Conservation (phyloP, 495 filamentous ascomycete genomes). For the Penicillium ochrochloron region DNA sequence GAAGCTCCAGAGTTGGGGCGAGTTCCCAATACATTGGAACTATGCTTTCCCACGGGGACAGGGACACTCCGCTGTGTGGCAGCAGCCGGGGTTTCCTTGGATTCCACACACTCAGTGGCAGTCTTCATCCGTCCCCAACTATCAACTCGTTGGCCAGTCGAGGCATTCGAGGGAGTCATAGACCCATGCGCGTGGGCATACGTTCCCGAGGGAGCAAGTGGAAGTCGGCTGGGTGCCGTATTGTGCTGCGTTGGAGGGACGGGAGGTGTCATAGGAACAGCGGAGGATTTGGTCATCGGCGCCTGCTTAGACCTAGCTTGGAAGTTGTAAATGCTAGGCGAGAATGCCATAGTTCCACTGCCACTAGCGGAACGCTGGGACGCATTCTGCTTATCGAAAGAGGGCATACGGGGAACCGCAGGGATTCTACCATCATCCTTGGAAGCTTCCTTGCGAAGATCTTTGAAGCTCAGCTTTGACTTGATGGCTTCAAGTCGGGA, state of each 20-base stretch:
- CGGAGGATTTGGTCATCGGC: not conserved
- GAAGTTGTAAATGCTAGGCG: not conserved
- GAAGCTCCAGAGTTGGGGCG: slow-evolving; percentile 5
- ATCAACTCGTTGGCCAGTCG: not conserved
- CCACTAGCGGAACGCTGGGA: not conserved
- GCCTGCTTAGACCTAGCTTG: slow-evolving; percentile 4
- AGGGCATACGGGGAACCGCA: slow-evolving; percentile 14
- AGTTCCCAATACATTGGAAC: not conserved
- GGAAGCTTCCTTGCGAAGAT: slow-evolving; percentile 35
- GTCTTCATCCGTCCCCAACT: not conserved
- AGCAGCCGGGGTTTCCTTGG: not conserved
- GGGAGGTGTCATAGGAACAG: not conserved
- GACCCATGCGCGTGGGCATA: slow-evolving; percentile 17
- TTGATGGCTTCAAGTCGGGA: slow-evolving; percentile 34
- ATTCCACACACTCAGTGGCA: not conserved
- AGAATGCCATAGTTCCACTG: not conserved
- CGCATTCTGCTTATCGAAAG: not conserved
- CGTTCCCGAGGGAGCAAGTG: slow-evolving; percentile 16
- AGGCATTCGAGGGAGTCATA: not conserved
- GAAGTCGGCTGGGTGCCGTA: slow-evolving; percentile 11
- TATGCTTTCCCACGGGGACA: not conserved
- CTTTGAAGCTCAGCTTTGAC: slow-evolving; percentile 42
- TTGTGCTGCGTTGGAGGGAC: not conserved
- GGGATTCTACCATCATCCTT: slow-evolving; percentile 16
- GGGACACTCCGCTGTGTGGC: not conserved